These are phyloP conservation scores for Microglena sp. DNA, from an alignment of 139 green algal species.

Conservation along the genomic window DNA sequence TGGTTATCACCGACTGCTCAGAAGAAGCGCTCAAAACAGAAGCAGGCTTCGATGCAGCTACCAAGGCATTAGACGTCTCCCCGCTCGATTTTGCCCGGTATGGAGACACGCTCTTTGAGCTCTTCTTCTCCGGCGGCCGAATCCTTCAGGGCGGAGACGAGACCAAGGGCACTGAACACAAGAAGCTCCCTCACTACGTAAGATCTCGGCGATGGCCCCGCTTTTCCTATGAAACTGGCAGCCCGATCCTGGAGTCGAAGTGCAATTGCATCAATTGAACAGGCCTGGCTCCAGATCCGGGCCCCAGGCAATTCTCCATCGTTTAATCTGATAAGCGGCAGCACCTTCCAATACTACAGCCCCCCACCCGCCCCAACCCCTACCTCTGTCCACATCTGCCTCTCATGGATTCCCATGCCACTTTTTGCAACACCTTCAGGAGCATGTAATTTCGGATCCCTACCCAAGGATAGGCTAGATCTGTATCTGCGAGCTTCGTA, in stretches of 20 bases:
- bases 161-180: constrained; percentile 36
- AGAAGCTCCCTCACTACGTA: constrained; percentile 45
- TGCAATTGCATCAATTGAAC: not conserved
- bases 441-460: too few species aligned
- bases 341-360: too few species aligned
- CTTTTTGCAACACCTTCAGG: too few species aligned
- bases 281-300: not conserved
- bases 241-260: not conserved
- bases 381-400: too few species aligned
- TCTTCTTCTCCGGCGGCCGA: constrained; percentile 77
- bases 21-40: constrained; percentile 50
- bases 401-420: too few species aligned
- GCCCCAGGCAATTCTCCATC: not conserved
- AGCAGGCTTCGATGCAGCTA: constrained; percentile 58
- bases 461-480: too few species aligned
- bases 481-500: too few species aligned
- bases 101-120: constrained; percentile 93
- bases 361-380: too few species aligned
- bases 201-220: not conserved
- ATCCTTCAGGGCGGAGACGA: constrained; percentile 60
- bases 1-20: constrained; percentile 64
- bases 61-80: constrained; percentile 69
- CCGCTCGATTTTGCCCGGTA: constrained; percentile 91
- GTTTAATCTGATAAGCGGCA: too few species aligned
- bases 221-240: not conserved